Evolutionary conservation across 2,329 filamentous ascomycete genomes (phyloP).

Genomic region (Elsinoe batatas): DNA sequence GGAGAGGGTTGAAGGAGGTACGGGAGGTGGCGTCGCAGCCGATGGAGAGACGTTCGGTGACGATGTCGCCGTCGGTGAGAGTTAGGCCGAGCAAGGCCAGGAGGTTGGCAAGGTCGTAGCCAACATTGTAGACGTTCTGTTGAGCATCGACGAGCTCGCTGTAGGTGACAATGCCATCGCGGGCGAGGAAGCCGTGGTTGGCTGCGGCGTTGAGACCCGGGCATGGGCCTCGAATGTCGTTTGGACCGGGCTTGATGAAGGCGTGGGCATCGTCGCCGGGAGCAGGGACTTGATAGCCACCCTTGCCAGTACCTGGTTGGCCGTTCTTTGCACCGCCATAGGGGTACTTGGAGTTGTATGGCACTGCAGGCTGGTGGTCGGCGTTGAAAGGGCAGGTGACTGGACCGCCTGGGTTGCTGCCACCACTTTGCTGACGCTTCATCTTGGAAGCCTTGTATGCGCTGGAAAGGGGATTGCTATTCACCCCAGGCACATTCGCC

Average conservation of each 20-base stretch:
- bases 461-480: constrained; percentile 25
- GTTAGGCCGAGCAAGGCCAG: constrained; percentile 33
- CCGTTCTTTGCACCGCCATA: constrained; percentile 38
- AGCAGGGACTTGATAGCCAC: constrained; percentile 37
- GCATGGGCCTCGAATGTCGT: constrained; percentile 35
- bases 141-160: constrained; percentile 37
- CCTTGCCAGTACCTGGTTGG: constrained; percentile 30
- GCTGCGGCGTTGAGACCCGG: constrained; percentile 36
- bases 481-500: constrained; percentile 27
- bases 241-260: constrained; percentile 28
- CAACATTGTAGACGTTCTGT: constrained; percentile 38
- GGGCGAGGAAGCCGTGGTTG: constrained; percentile 36
- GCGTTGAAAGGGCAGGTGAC: constrained; percentile 31
- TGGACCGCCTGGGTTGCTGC: constrained; percentile 21
- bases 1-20: constrained; percentile 27
- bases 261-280: constrained; percentile 30
- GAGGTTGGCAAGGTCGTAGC: constrained; percentile 32
- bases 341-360: constrained; percentile 28
- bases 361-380: constrained; percentile 30
- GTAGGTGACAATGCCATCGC: constrained; percentile 35
- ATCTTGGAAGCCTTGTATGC: constrained; percentile 14
- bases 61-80: constrained; percentile 32
- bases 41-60: constrained; percentile 35
- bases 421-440: constrained; percentile 26
- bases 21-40: constrained; percentile 37